Conservation (phyloP, 2,329 filamentous ascomycete species). For the Alternaria consortialis region DNA sequence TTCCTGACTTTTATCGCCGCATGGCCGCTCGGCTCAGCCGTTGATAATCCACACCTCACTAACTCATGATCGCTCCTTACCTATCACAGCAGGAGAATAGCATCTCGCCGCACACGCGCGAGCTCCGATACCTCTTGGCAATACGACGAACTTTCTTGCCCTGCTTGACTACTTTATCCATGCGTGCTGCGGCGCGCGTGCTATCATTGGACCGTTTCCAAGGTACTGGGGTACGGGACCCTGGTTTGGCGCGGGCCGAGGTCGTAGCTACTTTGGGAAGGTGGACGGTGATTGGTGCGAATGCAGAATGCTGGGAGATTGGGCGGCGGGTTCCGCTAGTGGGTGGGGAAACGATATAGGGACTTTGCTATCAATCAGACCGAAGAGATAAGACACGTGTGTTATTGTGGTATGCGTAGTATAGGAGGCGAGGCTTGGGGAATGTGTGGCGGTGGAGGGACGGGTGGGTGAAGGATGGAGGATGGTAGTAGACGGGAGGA, state of each 20-base stretch:
- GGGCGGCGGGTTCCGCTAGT: conserved; percentile 14
- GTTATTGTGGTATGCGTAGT: background rate
- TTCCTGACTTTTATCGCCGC: conserved; percentile 7
- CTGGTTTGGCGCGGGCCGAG: conserved; percentile 8
- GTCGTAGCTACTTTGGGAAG: conserved; percentile 18
- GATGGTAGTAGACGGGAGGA: background rate
- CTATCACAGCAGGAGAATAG: conserved; percentile 3
- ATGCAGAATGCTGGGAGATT: conserved; percentile 3
- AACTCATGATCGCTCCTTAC: background rate
- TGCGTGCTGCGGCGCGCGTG: conserved; percentile 4
- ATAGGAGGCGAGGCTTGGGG: background rate
- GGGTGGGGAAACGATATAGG: background rate
- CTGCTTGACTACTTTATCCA: background rate
- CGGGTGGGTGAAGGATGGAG: background rate
- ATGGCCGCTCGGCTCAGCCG: background rate
- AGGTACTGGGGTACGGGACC: background rate
- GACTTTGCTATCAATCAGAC: conserved; percentile 1
- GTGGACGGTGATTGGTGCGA: conserved; percentile 15
- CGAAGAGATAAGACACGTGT: conserved; percentile 6
- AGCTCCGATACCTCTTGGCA: background rate
- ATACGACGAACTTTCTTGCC: background rate
- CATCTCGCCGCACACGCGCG: background rate
- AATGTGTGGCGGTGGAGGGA: background rate
- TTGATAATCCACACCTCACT: background rate
- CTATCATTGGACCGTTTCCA: conserved; percentile 6